These are phyloP conservation scores for Medicago lupulina DNA, from an alignment of 306 rosid genomes.

Conservation along the genomic window DNA sequence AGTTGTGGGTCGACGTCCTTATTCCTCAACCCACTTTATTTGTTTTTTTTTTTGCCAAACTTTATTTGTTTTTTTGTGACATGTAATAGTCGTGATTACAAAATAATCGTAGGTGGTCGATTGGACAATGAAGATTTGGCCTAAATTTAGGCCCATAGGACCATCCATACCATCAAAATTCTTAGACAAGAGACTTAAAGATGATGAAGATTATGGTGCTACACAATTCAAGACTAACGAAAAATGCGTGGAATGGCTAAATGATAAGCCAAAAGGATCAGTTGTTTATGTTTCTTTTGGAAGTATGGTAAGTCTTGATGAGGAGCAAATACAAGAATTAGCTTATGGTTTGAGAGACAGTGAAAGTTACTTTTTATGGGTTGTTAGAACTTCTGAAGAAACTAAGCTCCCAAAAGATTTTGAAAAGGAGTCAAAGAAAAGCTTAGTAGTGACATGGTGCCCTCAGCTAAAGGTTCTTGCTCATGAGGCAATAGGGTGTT, in stretches of 20 bases:
- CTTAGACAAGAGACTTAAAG: conserved; percentile 19
- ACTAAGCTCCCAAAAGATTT: conserved; percentile 25
- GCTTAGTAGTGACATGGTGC: conserved; percentile 37
- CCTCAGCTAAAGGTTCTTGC: conserved; percentile 35
- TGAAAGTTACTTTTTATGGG: conserved; percentile 26
- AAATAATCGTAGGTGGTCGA: conserved; percentile 11
- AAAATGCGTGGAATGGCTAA: conserved; percentile 21
- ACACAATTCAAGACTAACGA: neutral
- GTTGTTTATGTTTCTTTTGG: conserved; percentile 27
- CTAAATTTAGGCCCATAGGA: conserved; percentile 27
- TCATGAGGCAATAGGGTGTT: conserved; percentile 29
- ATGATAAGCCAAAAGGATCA: conserved; percentile 30
- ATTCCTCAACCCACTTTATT: neutral
- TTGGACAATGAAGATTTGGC: conserved; percentile 38
- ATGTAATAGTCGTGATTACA: neutral
- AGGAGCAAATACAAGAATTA: conserved; percentile 10
- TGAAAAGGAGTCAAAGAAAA: conserved; percentile 13
- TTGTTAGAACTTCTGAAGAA: conserved; percentile 9
- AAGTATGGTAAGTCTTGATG: neutral
- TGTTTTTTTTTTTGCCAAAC: neutral
- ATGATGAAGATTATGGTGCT: conserved; percentile 31
- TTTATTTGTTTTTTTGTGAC: neutral
- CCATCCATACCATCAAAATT: conserved; percentile 35
- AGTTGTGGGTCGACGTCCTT: neutral
- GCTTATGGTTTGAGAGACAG: conserved; percentile 5